Conservation (phyloP, 495 filamentous ascomycete genomes). For the Penicillium daleae region DNA sequence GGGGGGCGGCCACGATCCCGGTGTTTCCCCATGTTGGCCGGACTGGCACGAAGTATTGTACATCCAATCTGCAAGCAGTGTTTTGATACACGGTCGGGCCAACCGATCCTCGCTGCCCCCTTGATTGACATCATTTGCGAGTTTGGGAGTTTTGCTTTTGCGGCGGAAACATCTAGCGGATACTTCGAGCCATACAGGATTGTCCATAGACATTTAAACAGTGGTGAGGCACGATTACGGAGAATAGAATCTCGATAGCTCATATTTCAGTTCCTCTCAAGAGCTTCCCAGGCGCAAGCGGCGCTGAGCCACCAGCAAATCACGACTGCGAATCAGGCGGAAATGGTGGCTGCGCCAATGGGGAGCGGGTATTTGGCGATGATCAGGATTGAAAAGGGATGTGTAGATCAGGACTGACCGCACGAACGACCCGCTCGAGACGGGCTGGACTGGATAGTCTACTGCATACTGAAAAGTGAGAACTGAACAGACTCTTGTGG, state of each 20-base stretch:
- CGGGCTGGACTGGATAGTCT: constrained; percentile 7
- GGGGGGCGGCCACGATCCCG: constrained; percentile 11
- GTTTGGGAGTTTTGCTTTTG: background rate
- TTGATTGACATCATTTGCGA: constrained; percentile 1
- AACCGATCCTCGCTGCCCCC: background rate
- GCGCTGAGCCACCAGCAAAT: background rate
- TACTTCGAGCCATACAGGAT: background rate
- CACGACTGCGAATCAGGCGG: constrained; percentile 1
- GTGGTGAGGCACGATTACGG: background rate
- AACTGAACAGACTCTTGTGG: constrained; percentile 5
- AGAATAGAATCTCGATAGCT: constrained; percentile 3
- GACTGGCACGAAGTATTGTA: background rate
- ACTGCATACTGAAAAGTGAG: no score
- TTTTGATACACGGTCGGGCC: background rate
- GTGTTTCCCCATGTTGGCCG: background rate
- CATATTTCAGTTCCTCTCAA: background rate
- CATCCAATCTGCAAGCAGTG: background rate
- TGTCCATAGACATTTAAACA: background rate
- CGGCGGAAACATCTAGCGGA: background rate
- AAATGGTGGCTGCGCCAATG: constrained; percentile 2
- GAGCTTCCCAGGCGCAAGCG: background rate
- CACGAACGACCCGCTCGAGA: constrained; percentile 1
- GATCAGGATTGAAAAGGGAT: constrained; percentile 6
- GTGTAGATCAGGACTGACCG: constrained; percentile 18
- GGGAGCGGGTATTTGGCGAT: background rate